Base-by-base conservation (phyloP, 2,329 filamentous ascomycete genomes). In the Neocucurbitaria cava region DNA sequence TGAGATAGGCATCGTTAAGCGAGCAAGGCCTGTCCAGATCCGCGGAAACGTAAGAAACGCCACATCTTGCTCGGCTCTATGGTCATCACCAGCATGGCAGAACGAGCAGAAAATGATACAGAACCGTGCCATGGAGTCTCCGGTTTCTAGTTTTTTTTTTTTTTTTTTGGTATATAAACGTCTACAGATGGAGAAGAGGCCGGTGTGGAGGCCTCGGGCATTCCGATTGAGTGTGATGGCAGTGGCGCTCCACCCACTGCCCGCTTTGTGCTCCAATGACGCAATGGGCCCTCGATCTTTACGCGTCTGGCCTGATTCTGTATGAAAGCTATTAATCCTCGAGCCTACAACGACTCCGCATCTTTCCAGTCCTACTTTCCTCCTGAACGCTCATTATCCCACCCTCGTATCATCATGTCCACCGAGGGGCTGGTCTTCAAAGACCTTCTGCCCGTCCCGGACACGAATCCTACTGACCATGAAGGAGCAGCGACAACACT, bases 391-490 rank as follows among this genome's bases (percentile, higher is more conserved):
- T 41, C 28, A 38, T 4, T 21, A 33, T 26, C 45, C 30, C 21
- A 41, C 24, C 51, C 50, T 46, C 18, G 11, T 43, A 49, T 45
- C 59, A 70, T 17, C 38, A 73, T 74, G 71, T 60, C 69, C 39
- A 64, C 63, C 17, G 69, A 64, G 43, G 64, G 73, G 26, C 59
- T 67, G 44, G 66, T 71, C 56, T 71, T 73, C 64, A 73, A 74
- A 52, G 74, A 76, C 55, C 65, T 77, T 3, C 56, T 77, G 15
- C 70, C 73, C 21, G 56, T 75, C 9, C 73, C 73, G 26, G 70
- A 72, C 33, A 69, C 67, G 6, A 69, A 72, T 36, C 68, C 71
- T 30, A 66, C 62, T 11, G 58, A 66, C 10, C 61, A 68, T 24
- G 63, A 72, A 41, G 69, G 65, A 10, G 68, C 61, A 26, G 54